Conservation (phyloP, 1,284 basidiomycete species). For the Apiotrichum akiyoshidainum region DNA sequence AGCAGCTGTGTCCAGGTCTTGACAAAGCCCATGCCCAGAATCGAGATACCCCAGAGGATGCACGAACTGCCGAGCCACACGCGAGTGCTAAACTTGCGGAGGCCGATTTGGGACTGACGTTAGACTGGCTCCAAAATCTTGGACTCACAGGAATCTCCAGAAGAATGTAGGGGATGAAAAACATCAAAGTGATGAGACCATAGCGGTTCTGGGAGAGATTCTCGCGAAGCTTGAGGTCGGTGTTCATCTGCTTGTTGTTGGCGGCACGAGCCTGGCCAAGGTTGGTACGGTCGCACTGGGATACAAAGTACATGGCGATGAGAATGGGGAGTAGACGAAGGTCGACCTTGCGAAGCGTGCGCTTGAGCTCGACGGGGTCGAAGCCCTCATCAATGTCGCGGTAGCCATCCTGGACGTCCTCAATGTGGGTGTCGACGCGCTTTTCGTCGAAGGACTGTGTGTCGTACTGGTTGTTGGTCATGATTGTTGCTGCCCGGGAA, state of each 20-base stretch:
- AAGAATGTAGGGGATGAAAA: slow-evolving; percentile 42
- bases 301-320: slow-evolving; percentile 20
- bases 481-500: too few species aligned
- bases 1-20: slow-evolving; percentile 24
- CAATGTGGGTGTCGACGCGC: too few species aligned
- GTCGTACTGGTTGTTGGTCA: too few species aligned
- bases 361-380: slow-evolving; percentile 8
- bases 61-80: slow-evolving; percentile 12
- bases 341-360: slow-evolving; percentile 14
- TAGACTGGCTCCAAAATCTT: background rate
- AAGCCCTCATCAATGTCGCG: slow-evolving; percentile 15
- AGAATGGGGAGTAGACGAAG: slow-evolving; percentile 17
- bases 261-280: slow-evolving; percentile 22
- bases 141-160: slow-evolving; percentile 44
- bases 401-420: too few species aligned
- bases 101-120: slow-evolving; percentile 22
- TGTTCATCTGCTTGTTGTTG: slow-evolving; percentile 13
- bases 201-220: too few species aligned
- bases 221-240: slow-evolving; percentile 14
- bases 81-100: slow-evolving; percentile 16
- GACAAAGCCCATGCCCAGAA: slow-evolving; percentile 27
- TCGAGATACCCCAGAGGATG: slow-evolving; percentile 39
- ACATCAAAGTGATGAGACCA: slow-evolving; percentile 42
- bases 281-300: slow-evolving; percentile 22
- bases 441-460: too few species aligned